Percentiles rank a stretch among this genome's conserved stretches.
phyloP scores from a whole-genome alignment of 345 rosid species.

The Eucalyptus erythrocorys region DNA sequence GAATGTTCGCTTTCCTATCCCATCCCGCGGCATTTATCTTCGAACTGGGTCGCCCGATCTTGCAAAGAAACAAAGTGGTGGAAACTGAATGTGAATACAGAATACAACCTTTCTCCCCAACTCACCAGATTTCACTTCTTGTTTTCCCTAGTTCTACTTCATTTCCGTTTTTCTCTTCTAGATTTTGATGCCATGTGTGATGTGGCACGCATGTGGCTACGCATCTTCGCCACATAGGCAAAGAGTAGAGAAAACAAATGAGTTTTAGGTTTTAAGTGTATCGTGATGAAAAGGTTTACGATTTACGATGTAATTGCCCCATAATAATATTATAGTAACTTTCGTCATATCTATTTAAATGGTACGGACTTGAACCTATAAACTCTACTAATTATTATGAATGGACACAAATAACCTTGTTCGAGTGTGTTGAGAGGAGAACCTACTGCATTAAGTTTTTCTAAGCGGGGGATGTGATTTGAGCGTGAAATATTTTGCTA shows the following conservation, averaged over 20 bases:
- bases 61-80: background rate
- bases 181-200: background rate
- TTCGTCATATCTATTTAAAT: background rate
- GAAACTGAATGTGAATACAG: background rate
- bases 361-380: background rate
- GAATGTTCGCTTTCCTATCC: background rate
- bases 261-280: background rate
- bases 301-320: background rate
- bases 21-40: background rate
- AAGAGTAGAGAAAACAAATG: background rate
- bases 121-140: background rate
- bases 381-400: background rate
- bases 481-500: background rate
- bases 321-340: background rate
- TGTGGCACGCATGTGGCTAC: background rate
- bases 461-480: background rate
- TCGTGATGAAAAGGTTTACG: background rate
- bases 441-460: background rate
- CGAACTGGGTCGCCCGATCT: background rate
- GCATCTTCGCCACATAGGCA: background rate
- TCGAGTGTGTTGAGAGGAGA: background rate
- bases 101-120: background rate
- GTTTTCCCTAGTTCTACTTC: background rate
- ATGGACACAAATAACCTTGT: background rate
- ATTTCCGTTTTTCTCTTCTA: background rate